A percentile compares a stretch with the other conserved stretches of the same genome.
Evolutionary conservation across 805 yeast genomes (phyloP).

Genomic region (Ascoidea rubescens): DNA sequence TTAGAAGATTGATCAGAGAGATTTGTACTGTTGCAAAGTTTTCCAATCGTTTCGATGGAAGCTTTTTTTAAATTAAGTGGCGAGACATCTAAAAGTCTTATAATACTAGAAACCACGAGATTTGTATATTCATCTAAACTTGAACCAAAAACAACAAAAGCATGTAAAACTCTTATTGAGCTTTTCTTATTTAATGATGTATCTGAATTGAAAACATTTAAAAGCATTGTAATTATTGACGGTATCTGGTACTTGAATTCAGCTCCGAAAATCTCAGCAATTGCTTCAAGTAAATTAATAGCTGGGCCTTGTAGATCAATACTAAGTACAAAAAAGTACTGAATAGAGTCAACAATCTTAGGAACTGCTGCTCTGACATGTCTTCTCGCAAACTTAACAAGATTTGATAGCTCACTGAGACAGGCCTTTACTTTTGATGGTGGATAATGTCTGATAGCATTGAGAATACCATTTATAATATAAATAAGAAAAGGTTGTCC

Average conservation of each 20-base stretch:
- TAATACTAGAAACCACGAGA: constrained; percentile 75
- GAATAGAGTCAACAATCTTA: constrained; percentile 60
- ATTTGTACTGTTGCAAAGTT: constrained; percentile 56
- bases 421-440: constrained; percentile 72
- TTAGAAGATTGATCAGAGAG: constrained; percentile 83
- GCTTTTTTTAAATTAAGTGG: constrained; percentile 43
- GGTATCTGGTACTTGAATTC: constrained; percentile 83
- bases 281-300: constrained; percentile 66
- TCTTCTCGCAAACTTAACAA: constrained; percentile 73
- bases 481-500: constrained; percentile 84
- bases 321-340: constrained; percentile 52
- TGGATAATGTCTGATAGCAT: constrained; percentile 74
- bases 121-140: constrained; percentile 83
- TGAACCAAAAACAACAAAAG: constrained; percentile 76
- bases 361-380: constrained; percentile 76
- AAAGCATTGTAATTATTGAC: constrained; percentile 57
- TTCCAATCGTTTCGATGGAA: constrained; percentile 75
- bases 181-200: constrained; percentile 45
- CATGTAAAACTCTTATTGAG: constrained; percentile 60
- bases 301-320: constrained; percentile 62
- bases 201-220: constrained; percentile 59
- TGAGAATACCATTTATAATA: constrained; percentile 75
- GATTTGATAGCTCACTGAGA: constrained; percentile 73
- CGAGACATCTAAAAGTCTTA: constrained; percentile 67
- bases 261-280: constrained; percentile 78